Conservation (phyloP, 2,329 filamentous ascomycete genomes). For the Aspergillus latus region DNA sequence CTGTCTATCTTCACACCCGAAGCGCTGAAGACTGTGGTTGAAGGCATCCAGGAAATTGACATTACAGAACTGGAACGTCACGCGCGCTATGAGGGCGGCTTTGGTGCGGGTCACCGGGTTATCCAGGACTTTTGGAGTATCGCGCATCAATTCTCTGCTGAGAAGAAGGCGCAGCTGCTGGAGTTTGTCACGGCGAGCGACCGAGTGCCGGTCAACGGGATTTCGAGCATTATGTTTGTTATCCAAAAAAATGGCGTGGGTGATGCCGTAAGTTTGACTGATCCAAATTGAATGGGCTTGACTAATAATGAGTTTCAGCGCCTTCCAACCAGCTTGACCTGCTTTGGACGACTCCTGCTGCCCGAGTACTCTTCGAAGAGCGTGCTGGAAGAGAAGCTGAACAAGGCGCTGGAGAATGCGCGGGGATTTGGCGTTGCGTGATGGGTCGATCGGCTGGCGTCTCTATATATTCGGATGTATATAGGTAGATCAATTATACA, state of each 20-base stretch:
- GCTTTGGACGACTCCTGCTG: constrained; percentile 83
- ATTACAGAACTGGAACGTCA: constrained; percentile 68
- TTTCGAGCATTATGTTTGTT: constrained; percentile 77
- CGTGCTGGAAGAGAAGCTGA: constrained; percentile 70
- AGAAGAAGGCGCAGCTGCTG: constrained; percentile 72
- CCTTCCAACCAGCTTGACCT: constrained; percentile 86
- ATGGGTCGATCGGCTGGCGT: constrained; percentile 8
- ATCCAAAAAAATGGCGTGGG: constrained; percentile 74
- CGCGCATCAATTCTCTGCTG: constrained; percentile 62
- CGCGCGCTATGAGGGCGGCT: constrained; percentile 76
- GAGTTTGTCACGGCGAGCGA: constrained; percentile 96
- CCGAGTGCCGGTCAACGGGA: constrained; percentile 82
- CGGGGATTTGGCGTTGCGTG: constrained; percentile 84
- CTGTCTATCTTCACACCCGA: constrained; percentile 69
- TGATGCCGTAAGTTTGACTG: constrained; percentile 43
- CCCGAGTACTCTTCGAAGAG: constrained; percentile 76
- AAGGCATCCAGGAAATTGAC: constrained; percentile 80
- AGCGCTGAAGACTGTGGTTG: constrained; percentile 73
- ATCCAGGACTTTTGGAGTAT: constrained; percentile 83
- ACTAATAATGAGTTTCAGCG: constrained; percentile 28
- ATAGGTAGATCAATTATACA: background rate
- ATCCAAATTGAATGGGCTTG: background rate
- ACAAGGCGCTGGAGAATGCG: constrained; percentile 83
- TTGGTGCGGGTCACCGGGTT: constrained; percentile 65
- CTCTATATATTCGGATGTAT: constrained; percentile 10